Percentiles rank a stretch among this genome's conserved stretches.
These are phyloP conservation scores for Xerocomus potaroensis DNA, from an alignment of 768 basidiomycete species.

Conservation along the genomic window DNA sequence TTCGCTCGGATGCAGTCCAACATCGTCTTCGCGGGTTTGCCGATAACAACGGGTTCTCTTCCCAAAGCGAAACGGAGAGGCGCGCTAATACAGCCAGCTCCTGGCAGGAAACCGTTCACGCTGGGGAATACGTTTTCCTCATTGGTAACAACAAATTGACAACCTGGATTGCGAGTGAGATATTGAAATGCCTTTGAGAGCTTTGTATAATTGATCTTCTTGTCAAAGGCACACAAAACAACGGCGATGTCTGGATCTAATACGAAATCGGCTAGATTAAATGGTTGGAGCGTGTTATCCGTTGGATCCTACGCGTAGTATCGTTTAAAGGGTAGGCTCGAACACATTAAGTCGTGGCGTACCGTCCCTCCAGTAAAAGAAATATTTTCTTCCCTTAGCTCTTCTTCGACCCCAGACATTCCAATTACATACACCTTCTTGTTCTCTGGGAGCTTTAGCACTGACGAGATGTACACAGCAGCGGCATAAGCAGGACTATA, in stretches of 20 bases:
- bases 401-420: conserved; percentile 87
- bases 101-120: conserved; percentile 69
- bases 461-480: conserved; percentile 81
- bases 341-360: conserved; percentile 29
- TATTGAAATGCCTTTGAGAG: conserved; percentile 90
- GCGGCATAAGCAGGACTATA: conserved; percentile 92
- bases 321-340: no score
- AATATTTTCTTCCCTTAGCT: conserved; percentile 82
- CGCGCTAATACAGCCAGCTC: conserved; percentile 80
- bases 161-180: conserved; percentile 72
- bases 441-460: conserved; percentile 82
- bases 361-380: conserved; percentile 81
- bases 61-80: conserved; percentile 73
- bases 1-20: conserved; percentile 86
- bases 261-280: conserved; percentile 64
- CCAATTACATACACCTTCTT: conserved; percentile 97
- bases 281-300: conserved; percentile 70
- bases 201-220: conserved; percentile 88
- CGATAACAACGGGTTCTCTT: conserved; percentile 70
- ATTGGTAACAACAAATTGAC: conserved; percentile 87
- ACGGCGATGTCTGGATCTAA: conserved; percentile 81
- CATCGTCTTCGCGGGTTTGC: conserved; percentile 91
- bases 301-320: conserved; percentile 63
- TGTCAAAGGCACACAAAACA: conserved; percentile 92
- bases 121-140: conserved; percentile 89